Conservation (phyloP, 202 grass and related monocot species). For the Zoysia matrella region DNA sequence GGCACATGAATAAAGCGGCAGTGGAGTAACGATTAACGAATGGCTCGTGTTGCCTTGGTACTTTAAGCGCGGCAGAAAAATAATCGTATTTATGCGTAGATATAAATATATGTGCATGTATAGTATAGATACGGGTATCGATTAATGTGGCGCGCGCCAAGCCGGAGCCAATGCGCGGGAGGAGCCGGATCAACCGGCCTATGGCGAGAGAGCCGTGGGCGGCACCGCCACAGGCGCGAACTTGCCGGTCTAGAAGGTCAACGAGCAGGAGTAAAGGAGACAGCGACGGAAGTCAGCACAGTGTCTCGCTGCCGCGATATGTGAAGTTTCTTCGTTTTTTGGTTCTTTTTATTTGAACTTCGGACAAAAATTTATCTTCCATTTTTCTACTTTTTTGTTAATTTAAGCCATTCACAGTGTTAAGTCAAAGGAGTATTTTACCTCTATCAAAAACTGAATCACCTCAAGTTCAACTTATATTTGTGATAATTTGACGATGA, state of each 20-base stretch:
- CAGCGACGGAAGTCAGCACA: conserved; percentile 36
- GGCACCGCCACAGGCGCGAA: conserved; percentile 14
- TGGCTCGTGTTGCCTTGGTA: conserved; percentile 46
- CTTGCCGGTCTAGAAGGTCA: conserved; percentile 35
- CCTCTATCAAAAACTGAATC: too few species aligned
- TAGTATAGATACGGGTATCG: neutral
- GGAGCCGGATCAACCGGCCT: neutral
- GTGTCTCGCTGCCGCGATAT: neutral
- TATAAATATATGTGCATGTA: neutral
- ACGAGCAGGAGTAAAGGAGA: conserved; percentile 31
- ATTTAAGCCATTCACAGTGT: too few species aligned
- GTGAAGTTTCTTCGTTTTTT: too few species aligned
- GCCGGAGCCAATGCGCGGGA: conserved; percentile 9
- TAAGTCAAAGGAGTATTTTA: too few species aligned
- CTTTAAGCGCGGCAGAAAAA: conserved; percentile 10
- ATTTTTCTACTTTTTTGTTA: too few species aligned
- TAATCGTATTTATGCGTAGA: too few species aligned
- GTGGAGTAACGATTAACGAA: neutral
- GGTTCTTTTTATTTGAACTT: too few species aligned
- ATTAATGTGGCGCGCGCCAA: conserved; percentile 20
- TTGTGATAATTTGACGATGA: too few species aligned
- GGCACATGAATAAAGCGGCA: conserved; percentile 33
- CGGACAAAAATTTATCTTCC: too few species aligned
- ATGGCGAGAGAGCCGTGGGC: neutral
- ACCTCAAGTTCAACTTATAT: too few species aligned